phyloP scores from a whole-genome alignment of 371 early-diverging fungal species.

The Entomophthora muscae region DNA sequence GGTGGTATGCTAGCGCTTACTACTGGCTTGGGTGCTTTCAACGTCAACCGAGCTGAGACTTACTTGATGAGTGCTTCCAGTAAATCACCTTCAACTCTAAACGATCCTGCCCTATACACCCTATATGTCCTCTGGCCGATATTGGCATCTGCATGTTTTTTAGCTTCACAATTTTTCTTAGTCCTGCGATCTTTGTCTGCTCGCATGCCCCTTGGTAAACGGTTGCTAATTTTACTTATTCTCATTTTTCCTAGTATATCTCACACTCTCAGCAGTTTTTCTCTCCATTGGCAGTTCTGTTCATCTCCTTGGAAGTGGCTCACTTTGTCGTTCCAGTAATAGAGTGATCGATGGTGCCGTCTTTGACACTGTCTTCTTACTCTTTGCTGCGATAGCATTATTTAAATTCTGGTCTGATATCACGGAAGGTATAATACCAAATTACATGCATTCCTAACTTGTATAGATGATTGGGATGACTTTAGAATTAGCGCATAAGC shows the following conservation, averaged over 20 bases:
- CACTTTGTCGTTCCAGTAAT: neutral
- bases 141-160: neutral
- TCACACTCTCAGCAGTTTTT: neutral
- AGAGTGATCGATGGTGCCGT: neutral
- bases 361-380: neutral
- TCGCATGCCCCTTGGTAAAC: neutral
- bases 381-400: neutral
- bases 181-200: neutral
- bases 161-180: neutral
- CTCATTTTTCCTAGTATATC: neutral
- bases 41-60: neutral
- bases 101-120: neutral
- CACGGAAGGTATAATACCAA: neutral
- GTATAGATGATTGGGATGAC: neutral
- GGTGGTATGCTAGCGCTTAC: neutral
- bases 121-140: neutral
- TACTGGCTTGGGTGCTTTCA: neutral
- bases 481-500: neutral
- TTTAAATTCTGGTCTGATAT: neutral
- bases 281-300: neutral
- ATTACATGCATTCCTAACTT: neutral
- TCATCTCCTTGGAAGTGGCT: neutral
- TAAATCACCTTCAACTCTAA: neutral
- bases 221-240: neutral
- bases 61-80: neutral